phyloP scores from a whole-genome alignment of 2,329 filamentous ascomycete genomes.

The Colletotrichum limetticola region DNA sequence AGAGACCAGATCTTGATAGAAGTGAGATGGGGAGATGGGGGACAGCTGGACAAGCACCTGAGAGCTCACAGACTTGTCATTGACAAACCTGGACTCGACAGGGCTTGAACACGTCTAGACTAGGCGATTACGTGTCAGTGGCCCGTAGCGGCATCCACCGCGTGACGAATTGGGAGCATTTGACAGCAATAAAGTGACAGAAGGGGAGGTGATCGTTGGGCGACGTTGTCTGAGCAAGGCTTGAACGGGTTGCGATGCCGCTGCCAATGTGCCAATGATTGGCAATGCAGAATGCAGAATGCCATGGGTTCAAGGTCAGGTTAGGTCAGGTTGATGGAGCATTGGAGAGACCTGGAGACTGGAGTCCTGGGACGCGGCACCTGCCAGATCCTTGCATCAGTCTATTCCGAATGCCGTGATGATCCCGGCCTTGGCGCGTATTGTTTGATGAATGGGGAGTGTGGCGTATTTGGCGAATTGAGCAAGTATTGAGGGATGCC shows the following conservation, averaged over 20 bases:
- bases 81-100: neutral
- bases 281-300: constrained; percentile 20
- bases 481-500: neutral
- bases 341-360: too few relatives aligned
- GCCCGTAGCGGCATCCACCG: constrained; percentile 28
- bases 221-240: neutral
- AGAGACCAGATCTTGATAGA: neutral
- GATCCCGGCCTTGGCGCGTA: neutral
- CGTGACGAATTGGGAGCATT: constrained; percentile 27
- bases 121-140: constrained; percentile 30
- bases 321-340: neutral
- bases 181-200: constrained; percentile 18
- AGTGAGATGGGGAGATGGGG: neutral
- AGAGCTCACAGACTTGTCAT: neutral
- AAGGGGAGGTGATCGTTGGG: constrained; percentile 25
- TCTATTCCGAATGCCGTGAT: constrained; percentile 1
- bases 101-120: neutral
- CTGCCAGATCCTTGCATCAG: constrained; percentile 18
- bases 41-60: neutral
- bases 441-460: neutral
- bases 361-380: constrained; percentile 9
- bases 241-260: constrained; percentile 11
- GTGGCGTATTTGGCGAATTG: neutral
- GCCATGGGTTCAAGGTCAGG: constrained; percentile 1
- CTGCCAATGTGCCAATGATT: constrained; percentile 10